Evolutionary conservation across 805 yeast genomes (phyloP), one percentile per base, ranked within the genome.

Genomic region (Groenewaldozyma salmanticensis): DNA sequence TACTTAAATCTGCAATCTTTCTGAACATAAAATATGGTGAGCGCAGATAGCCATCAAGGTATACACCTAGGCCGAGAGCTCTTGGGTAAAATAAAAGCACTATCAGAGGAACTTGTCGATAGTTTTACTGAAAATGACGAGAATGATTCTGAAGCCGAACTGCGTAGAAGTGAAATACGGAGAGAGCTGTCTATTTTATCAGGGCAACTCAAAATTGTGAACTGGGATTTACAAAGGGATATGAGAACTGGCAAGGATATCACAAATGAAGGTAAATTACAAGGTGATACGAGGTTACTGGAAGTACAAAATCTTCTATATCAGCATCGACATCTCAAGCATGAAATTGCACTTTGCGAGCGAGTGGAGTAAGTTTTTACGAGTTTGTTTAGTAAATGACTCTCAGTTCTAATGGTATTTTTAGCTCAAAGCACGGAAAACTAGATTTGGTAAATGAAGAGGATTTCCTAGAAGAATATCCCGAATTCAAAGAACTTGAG

Each of bases 251-350:
- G 35, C 27, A 52, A 51, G 35, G 49, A 49, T n/a, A 39, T 21
- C 16, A 52, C 53, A 7, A 32, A 41, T 17, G 38, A 36, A 19
- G 41, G 40, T 15, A 47, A 41, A 17, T 45, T 36, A 24, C 45
- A 42, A 5, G 47, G 52, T 19, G 57, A 53, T 33, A 19, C 38
- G 18, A 37, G 38, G 4, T 44, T 47, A 16, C 43, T 53, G 18
- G 52, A 49, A 24, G 47, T 52, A 5, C 55, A 53, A 41, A 53
- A 53, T 41, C 44, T 53, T 21, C 21, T 41, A 9, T 53, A 53
- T 37, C 54, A 52, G 44, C 56, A 53, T 21, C 38, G 44, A 43
- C 50, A 54, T 39, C 42, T 53, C 18, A 39, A 36, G 24, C 37
- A 37, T 19, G 52, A 50, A 34, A 49, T 53, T 18, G 52, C 51